These are phyloP conservation scores for Sporothrix inflata DNA, from an alignment of 2,329 filamentous ascomycete genomes.

Conservation along the genomic window DNA sequence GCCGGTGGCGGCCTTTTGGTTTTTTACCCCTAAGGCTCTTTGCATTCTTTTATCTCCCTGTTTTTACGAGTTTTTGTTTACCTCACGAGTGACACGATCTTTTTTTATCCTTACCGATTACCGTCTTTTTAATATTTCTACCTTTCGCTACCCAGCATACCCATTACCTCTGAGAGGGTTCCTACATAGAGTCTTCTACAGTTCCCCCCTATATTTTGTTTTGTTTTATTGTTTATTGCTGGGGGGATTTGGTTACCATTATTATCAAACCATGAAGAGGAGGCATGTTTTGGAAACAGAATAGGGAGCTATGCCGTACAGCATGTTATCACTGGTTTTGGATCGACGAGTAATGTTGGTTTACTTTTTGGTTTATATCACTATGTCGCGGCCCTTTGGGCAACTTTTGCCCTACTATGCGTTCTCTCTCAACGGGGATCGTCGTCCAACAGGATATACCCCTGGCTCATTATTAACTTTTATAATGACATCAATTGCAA, in stretches of 20 bases:
- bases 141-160: too few relatives aligned
- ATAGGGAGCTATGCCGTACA: neutral
- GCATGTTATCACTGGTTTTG: neutral
- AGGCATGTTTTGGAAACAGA: neutral
- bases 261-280: neutral
- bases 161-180: neutral
- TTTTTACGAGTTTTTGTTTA: neutral
- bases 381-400: neutral
- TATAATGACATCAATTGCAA: neutral
- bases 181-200: neutral
- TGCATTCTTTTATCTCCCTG: neutral
- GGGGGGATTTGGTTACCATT: neutral
- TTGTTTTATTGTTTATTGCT: neutral
- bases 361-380: neutral
- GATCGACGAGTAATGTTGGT: neutral
- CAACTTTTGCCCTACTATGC: neutral
- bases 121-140: constrained; percentile 1
- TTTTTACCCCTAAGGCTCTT: too few relatives aligned
- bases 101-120: constrained; percentile 1
- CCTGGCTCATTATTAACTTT: neutral
- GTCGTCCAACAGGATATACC: neutral
- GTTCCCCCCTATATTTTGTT: neutral
- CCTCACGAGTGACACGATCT: constrained; percentile 16
- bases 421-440: neutral
- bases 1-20: neutral